Conservation (phyloP, 768 basidiomycete species). For the Lactarius indigo region DNA sequence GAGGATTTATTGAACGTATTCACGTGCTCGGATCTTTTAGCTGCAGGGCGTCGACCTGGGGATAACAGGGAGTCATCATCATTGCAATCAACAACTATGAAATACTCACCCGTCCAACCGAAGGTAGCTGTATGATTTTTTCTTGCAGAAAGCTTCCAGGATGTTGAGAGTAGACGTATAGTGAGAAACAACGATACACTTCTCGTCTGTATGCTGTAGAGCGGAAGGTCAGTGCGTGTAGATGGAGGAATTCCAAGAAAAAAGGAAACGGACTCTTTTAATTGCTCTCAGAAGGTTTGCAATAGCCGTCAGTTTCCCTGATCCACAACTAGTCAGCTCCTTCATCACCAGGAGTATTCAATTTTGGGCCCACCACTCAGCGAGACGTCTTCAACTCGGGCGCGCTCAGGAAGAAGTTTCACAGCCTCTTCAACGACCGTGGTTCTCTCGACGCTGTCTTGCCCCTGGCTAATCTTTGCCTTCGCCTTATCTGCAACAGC, state of each 20-base stretch:
- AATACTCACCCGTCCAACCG: conserved; percentile 78
- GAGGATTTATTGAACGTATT: conserved; percentile 82
- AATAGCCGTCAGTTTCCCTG: conserved; percentile 74
- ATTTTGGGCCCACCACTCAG: conserved; percentile 60
- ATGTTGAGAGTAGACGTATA: conserved; percentile 94
- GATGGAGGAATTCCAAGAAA: not conserved
- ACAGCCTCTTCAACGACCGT: conserved; percentile 57
- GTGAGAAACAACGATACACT: conserved; percentile 95
- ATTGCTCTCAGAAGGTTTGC: conserved; percentile 60
- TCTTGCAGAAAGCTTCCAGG: conserved; percentile 81
- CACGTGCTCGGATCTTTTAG: conserved; percentile 82
- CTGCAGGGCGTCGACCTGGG: conserved; percentile 68
- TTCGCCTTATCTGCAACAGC: conserved; percentile 67
- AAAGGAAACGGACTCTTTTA: conserved; percentile 43
- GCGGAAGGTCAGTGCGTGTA: not conserved
- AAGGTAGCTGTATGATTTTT: conserved; percentile 69
- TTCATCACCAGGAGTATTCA: not conserved
- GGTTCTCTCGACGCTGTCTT: conserved; percentile 41
- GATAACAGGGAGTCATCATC: conserved; percentile 7
- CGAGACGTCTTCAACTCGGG: conserved; percentile 64
- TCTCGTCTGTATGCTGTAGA: conserved; percentile 75
- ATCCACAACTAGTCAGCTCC: conserved; percentile 17
- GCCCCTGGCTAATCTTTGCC: conserved; percentile 34
- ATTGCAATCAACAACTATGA: not conserved
- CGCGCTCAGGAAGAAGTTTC: conserved; percentile 54